Evolutionary conservation across 495 filamentous ascomycete genomes (phyloP), one percentile per base, ranked within the genome.

Genomic region (Xylaria acuta): DNA sequence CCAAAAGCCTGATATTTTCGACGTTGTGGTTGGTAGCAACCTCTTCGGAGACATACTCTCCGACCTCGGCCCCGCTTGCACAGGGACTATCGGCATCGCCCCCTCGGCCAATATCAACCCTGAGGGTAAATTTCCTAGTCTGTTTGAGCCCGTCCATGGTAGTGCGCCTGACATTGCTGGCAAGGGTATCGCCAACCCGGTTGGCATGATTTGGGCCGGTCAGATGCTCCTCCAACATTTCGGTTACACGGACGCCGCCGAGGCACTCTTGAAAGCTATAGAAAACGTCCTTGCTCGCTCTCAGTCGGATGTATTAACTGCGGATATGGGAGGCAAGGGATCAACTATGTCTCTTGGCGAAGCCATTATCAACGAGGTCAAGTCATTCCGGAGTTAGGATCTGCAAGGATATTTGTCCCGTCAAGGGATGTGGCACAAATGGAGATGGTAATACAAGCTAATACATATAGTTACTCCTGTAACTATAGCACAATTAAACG

Each of bases 71-170:
- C 93, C 91, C 73, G 93, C 95, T 30, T 94, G 95, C 69, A 93
- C 93, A 3, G 94, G 93, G 5, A 92, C 89, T n/a, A 85, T 97
- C 77, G 94, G 94, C 16, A 84, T 97, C 73, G 83, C 95, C 58
- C 94, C 94, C 75, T 91, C 88, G 32, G 91, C 87, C 40, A 89
- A 94, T 59, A 92, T 94, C 12, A 94, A 95, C 83, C 81, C 82
- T 5, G 79, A 84, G 5, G 84, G 87, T 70, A 84, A 81, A 69
- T 86, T 89, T 75, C 90, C 89, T 53, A 89, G 93, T 76, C 93
- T 97, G 78, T 97, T 97, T 79, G 94, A 97, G 84, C 94, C 94
- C 25, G 94, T 97, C 70, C 94, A 97, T 79, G 94, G 93, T 1
- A 84, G 80, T 49, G 86, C 86, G 5, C 91, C 90, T 18, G 91